Percentiles rank a stretch among this genome's conserved stretches.
Evolutionary conservation across 1,139 yeast species (phyloP).

Genomic region (Casaregolazyma lundiana): DNA sequence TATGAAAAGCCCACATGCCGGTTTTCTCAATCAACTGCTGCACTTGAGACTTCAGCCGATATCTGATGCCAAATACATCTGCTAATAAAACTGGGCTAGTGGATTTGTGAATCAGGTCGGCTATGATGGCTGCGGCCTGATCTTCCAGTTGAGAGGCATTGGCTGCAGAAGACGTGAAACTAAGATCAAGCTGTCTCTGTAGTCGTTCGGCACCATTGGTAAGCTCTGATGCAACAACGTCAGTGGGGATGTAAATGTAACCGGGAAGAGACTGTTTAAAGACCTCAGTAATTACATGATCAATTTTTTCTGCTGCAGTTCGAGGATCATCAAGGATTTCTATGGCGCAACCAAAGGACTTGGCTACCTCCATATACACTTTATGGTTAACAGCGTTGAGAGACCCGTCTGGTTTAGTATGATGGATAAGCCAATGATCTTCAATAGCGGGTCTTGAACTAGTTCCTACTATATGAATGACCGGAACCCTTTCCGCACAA

Average conservation of each 20-base stretch:
- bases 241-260: constrained; percentile 69
- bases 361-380: constrained; percentile 58
- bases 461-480: constrained; percentile 80
- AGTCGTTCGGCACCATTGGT: constrained; percentile 33
- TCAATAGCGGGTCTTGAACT: constrained; percentile 47
- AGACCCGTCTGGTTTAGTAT: constrained; percentile 53
- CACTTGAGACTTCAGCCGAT: constrained; percentile 38
- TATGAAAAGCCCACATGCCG: constrained; percentile 43
- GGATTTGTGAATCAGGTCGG: constrained; percentile 48
- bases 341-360: constrained; percentile 52
- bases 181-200: constrained; percentile 30
- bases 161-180: constrained; percentile 30
- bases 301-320: constrained; percentile 55
- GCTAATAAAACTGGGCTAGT: constrained; percentile 58
- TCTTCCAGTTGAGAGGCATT: constrained; percentile 31
- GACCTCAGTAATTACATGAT: constrained; percentile 55
- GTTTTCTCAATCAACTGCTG: constrained; percentile 45
- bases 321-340: constrained; percentile 51
- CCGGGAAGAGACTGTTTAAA: constrained; percentile 68
- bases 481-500: constrained; percentile 72
- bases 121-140: constrained; percentile 43
- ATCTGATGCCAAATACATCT: constrained; percentile 62
- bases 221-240: constrained; percentile 49
- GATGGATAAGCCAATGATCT: constrained; percentile 49
- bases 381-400: constrained; percentile 53